These are phyloP conservation scores for Tympanopsis confertula DNA, from an alignment of 2,329 filamentous ascomycete genomes.

Conservation along the genomic window DNA sequence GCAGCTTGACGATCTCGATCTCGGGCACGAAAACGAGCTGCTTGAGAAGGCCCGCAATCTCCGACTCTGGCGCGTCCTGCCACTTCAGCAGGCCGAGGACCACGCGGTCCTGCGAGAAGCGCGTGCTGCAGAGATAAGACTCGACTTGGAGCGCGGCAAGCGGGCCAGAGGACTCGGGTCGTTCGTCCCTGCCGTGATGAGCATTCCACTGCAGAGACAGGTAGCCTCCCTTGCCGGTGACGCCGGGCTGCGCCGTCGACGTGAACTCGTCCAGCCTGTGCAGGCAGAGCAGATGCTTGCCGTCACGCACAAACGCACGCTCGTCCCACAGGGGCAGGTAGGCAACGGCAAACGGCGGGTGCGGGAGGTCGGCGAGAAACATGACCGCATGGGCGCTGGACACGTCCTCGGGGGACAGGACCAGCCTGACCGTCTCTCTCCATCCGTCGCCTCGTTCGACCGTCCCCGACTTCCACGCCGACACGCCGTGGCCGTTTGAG, in stretches of 20 bases:
- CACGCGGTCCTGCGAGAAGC: constrained; percentile 83
- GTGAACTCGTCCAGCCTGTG: constrained; percentile 91
- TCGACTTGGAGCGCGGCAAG: constrained; percentile 69
- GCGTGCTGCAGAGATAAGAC: constrained; percentile 87
- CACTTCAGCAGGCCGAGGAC: constrained; percentile 77
- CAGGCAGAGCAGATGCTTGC: constrained; percentile 66
- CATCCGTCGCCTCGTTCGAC: constrained; percentile 70
- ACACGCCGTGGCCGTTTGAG: constrained; percentile 67
- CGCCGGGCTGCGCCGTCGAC: constrained; percentile 49
- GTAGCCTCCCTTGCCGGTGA: constrained; percentile 71
- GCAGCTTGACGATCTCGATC: constrained; percentile 90
- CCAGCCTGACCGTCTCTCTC: constrained; percentile 78
- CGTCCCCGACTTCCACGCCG: constrained; percentile 78
- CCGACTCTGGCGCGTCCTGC: constrained; percentile 63
- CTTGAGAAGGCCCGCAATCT: constrained; percentile 64
- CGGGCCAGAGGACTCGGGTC: constrained; percentile 67
- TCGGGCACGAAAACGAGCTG: constrained; percentile 88
- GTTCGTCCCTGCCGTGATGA: constrained; percentile 51
- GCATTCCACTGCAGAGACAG: constrained; percentile 71
- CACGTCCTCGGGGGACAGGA: constrained; percentile 69
- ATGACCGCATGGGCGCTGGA: constrained; percentile 75
- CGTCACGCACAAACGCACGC: constrained; percentile 79
- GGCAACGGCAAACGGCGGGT: constrained; percentile 78
- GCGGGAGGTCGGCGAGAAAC: constrained; percentile 76
- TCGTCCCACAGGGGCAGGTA: constrained; percentile 92